Evolutionary conservation across 345 rosid species (phyloP), one percentile per base, ranked within the genome.

Genomic region (Lumnitzera littorea): DNA sequence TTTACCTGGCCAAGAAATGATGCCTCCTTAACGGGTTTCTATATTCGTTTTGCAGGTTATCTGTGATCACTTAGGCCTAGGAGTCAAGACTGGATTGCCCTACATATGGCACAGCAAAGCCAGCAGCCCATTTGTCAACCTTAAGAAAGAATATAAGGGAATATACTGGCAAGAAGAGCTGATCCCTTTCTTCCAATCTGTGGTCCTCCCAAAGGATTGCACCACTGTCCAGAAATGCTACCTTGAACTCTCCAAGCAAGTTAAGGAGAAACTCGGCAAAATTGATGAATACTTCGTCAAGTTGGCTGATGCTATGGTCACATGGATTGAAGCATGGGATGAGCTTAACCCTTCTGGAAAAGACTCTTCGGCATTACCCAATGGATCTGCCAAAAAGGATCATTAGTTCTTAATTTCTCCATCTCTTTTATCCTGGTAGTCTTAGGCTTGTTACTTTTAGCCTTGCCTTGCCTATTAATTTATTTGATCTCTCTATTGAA

Each of bases 41-140:
- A 10, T 53, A 20, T 13, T 48, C 10, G 23, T 51, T 15, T 62
- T 54, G 6, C 58, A 89, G 96, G 96, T 90, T 58, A 83, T 90
- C 12, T 84, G 90, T 41, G 96, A 90, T 66, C 96, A 90, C 78
- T 70, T 90, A 64, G 90, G 95, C 36, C 64, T 70, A 49, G 96
- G 96, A 66, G 91, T 90, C 71, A 90, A 90, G 81, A 87, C 96
- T 0, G 96, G 96, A 48, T 60, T 90, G 65, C 96, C 96, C 1
- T 90, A 90, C 84, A 84, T 90, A 66, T 89, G 80, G 83, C 96
- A 89, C 84, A 87, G 96, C 91, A 89, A 89, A 67, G 95, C 95
- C 1, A 89, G 96, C 77, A 89, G 87, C 74, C 96, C 96, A 0
- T 89, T 89, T 51, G 96, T 89, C 75, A 89, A 89, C 74, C 72